Conservation (phyloP, 441 rosid species). For the Mallotus japonicus region DNA sequence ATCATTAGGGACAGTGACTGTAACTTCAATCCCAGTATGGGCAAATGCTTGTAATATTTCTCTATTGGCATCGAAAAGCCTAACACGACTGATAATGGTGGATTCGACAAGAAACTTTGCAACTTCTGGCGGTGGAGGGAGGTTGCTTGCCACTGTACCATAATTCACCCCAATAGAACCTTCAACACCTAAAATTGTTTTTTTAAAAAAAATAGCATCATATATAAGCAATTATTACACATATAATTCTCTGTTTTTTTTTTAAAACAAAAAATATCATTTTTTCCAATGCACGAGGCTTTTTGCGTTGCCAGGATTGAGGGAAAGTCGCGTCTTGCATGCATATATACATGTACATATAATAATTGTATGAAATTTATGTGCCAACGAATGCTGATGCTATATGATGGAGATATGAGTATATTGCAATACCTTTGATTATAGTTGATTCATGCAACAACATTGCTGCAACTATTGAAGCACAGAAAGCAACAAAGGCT, state of each 20-base stretch:
- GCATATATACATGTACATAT: too few species aligned
- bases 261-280: too few species aligned
- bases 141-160: slow-evolving; percentile 69
- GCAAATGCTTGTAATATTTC: slow-evolving; percentile 62
- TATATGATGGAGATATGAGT: background rate
- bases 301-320: too few species aligned
- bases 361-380: too few species aligned
- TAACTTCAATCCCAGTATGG: slow-evolving; percentile 51
- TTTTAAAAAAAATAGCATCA: background rate
- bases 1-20: slow-evolving; percentile 63
- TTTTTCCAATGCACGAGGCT: too few species aligned
- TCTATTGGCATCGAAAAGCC: slow-evolving; percentile 60
- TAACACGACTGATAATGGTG: slow-evolving; percentile 59
- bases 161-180: slow-evolving; percentile 67
- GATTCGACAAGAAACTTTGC: slow-evolving; percentile 62
- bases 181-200: slow-evolving; percentile 30
- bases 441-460: slow-evolving; percentile 22
- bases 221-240: background rate
- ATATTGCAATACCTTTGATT: slow-evolving; percentile 26
- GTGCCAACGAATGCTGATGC: too few species aligned
- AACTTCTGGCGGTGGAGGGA: slow-evolving; percentile 66
- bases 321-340: too few species aligned
- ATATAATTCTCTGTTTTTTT: too few species aligned
- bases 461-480: slow-evolving; percentile 13
- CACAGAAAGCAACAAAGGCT: slow-evolving; percentile 18